A percentile compares a stretch with the other conserved stretches of the same genome.
Evolutionary conservation across 768 basidiomycete species (phyloP).

Genomic region (Lactarius hatsudake): DNA sequence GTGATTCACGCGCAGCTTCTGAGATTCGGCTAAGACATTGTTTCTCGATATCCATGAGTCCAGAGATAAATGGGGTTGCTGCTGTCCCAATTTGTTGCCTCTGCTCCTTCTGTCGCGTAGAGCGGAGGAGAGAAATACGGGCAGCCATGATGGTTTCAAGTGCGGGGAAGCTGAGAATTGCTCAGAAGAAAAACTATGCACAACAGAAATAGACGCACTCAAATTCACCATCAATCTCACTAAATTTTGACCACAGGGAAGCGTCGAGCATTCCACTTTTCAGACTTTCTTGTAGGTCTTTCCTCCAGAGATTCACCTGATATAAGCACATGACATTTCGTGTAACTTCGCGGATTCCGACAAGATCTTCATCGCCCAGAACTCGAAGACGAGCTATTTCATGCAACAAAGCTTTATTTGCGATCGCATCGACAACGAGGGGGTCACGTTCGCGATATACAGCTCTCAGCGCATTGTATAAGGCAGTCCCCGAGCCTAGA

Average conservation of each 20-base stretch:
- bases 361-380: conserved; percentile 76
- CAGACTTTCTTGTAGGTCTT: conserved; percentile 37
- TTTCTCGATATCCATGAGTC: conserved; percentile 61
- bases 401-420: conserved; percentile 49
- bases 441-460: conserved; percentile 75
- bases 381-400: conserved; percentile 64
- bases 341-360: conserved; percentile 65
- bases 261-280: conserved; percentile 36
- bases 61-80: conserved; percentile 48
- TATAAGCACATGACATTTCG: conserved; percentile 78
- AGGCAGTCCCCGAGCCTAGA: conserved; percentile 48
- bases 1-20: conserved; percentile 62
- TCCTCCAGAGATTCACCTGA: conserved; percentile 70
- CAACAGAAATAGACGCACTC: conserved; percentile 48
- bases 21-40: conserved; percentile 69
- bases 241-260: conserved; percentile 43
- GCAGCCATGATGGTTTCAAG: conserved; percentile 80
- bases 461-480: conserved; percentile 80
- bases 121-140: conserved; percentile 75
- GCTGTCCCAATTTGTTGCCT: conserved; percentile 75
- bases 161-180: conserved; percentile 57
- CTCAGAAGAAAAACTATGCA: conserved; percentile 21
- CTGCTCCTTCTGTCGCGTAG: conserved; percentile 65
- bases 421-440: conserved; percentile 43
- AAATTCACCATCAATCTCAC: conserved; percentile 52